Conservation (phyloP, 176 grass and related monocot genomes). For the Guadua angustifolia region DNA sequence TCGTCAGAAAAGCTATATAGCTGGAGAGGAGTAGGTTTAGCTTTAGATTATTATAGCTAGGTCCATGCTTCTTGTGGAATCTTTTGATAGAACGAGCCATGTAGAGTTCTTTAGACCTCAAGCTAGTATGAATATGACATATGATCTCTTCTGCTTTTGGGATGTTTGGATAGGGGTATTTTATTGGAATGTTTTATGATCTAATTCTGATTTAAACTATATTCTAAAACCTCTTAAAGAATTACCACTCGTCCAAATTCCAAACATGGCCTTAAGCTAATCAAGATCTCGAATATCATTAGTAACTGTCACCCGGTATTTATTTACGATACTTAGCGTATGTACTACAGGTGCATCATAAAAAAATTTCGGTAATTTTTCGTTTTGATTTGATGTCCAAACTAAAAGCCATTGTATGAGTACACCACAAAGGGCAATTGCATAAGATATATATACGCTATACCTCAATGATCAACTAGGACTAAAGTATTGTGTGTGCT, state of each 20-base stretch:
- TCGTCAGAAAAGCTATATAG: conserved; percentile 21
- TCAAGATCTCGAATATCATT: not conserved
- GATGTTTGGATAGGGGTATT: no score
- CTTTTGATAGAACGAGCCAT: not conserved
- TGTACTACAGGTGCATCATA: not conserved
- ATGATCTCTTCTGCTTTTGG: not conserved
- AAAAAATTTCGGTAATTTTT: not conserved
- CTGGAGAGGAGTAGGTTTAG: conserved; percentile 17
- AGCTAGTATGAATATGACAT: conserved; percentile 2
- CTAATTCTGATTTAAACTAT: no score
- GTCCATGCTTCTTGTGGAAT: conserved; percentile 14
- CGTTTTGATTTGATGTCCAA: not conserved
- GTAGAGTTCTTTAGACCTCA: conserved; percentile 23
- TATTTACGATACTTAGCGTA: not conserved
- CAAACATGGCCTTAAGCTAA: not conserved
- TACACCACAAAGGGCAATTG: not conserved
- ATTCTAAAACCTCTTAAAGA: no score
- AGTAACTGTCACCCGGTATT: not conserved
- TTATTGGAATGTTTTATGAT: no score
- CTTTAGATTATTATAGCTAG: conserved; percentile 4
- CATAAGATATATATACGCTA: no score
- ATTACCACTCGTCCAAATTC: no score
- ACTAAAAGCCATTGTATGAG: not conserved
- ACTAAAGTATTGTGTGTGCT: not conserved
- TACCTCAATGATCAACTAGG: not conserved